A percentile compares a stretch with the other conserved stretches of the same genome.
Evolutionary conservation across 176 grass and related monocot species (phyloP).

Genomic region (Paspalum notatum): DNA sequence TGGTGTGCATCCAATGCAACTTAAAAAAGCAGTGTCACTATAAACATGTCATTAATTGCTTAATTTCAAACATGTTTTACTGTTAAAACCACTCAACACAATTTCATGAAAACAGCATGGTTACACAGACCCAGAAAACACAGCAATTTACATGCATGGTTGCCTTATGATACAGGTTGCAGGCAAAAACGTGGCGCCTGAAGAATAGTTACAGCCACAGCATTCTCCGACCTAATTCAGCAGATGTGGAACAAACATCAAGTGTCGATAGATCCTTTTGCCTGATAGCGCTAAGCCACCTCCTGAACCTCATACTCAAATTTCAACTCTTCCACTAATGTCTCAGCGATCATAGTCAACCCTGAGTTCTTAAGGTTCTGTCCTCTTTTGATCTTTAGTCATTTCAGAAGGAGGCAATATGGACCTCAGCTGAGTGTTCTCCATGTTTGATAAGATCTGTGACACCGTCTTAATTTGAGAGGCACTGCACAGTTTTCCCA

Average conservation of each 20-base stretch:
- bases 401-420: constrained; percentile 16
- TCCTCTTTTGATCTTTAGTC: constrained; percentile 40
- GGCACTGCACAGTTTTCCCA: constrained; percentile 47
- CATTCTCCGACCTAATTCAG: background rate
- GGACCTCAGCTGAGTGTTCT: constrained; percentile 69
- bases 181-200: background rate
- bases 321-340: constrained; percentile 13
- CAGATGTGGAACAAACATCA: background rate
- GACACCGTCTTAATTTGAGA: constrained; percentile 81
- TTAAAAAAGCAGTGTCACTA: background rate
- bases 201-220: background rate
- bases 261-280: background rate
- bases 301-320: background rate
- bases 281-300: background rate
- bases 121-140: background rate
- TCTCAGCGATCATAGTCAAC: constrained; percentile 8
- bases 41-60: background rate
- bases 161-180: background rate
- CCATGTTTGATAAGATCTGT: constrained; percentile 78
- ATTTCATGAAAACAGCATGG: background rate
- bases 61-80: background rate
- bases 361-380: constrained; percentile 24
- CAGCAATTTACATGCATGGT: background rate
- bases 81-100: background rate
- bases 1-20: background rate